Evolutionary conservation across 2,329 filamentous ascomycete species (phyloP), one percentile per base, ranked within the genome.

Genomic region (Neopestalotiopsis clavispora): DNA sequence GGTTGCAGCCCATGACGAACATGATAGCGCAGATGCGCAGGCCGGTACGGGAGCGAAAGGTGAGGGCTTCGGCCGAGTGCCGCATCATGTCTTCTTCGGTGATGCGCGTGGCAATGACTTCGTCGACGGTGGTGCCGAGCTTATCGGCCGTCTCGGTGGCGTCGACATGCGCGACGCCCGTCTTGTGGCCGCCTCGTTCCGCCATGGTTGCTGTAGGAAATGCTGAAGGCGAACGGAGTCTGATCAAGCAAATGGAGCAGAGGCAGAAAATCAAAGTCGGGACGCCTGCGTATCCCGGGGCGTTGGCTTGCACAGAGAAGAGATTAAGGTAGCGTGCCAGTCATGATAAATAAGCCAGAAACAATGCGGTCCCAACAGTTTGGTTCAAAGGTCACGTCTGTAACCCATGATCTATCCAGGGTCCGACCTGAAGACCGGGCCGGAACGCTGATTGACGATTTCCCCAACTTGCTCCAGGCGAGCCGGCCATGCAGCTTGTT

Each of bases 1-100:
- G 81, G 67, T 85, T 84, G 71, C 82, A 84, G 42, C 82, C 83
- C 75, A 83, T 82, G 17, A 85, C 80, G 61, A 81, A 71, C 77
- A 85, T 81, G 67, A 85, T 81, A 38, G 81, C 72, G 32, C 75
- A 74, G 20, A 86, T 76, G 6, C 82, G 78, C 57, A 81, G 76
- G 4, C 82, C 81, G 6, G 83, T 79, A 74, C 73, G 75, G 32
- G 83, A 85, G 69, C 77, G 77, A 40, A 84, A 73, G 3, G 67
- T 77, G 56, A 85, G 75, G 2, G 82, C 79, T 38, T 84, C 80
- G 49, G 75, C 67, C 1, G 83, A 85, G 14, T 84, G 75, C 9
- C 74, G 76, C 69, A 80, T 80, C 17, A 85, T 69, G 69, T 85
- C 82, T 12, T 85, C 84, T 38, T 85, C 84, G 0, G 83, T 83